phyloP scores from a whole-genome alignment of 2,329 filamentous ascomycete genomes.

The Aaosphaeria pasadenensis region DNA sequence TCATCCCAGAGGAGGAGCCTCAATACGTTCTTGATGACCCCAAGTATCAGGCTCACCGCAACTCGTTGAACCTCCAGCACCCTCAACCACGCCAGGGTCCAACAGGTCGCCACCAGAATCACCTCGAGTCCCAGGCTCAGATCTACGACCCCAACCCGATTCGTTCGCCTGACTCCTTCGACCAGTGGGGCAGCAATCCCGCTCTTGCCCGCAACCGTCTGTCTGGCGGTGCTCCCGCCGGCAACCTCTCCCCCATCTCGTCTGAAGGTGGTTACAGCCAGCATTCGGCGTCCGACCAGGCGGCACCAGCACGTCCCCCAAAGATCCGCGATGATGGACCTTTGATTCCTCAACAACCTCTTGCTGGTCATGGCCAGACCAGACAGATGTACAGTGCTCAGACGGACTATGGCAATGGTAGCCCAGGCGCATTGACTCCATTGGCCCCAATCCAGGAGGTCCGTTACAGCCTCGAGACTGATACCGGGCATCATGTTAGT shows the following conservation, averaged over 20 bases:
- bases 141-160: constrained; percentile 56
- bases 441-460: constrained; percentile 53
- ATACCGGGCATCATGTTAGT: constrained; percentile 24
- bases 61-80: constrained; percentile 76
- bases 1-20: constrained; percentile 52
- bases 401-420: constrained; percentile 28
- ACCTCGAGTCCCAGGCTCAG: constrained; percentile 70
- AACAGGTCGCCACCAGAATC: constrained; percentile 70
- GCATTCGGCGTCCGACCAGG: constrained; percentile 38
- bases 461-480: constrained; percentile 49
- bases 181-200: constrained; percentile 49
- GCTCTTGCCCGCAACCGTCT: constrained; percentile 40
- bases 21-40: constrained; percentile 54
- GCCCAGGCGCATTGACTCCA: constrained; percentile 35
- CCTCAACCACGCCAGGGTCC: constrained; percentile 74
- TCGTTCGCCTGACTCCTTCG: constrained; percentile 37
- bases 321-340: constrained; percentile 58
- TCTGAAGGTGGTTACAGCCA: constrained; percentile 38
- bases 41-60: constrained; percentile 78
- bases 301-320: constrained; percentile 48
- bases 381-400: constrained; percentile 38
- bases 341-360: constrained; percentile 47
- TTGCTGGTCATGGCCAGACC: constrained; percentile 36
- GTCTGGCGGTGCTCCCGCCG: constrained; percentile 30
- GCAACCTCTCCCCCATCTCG: constrained; percentile 36